Evolutionary conservation across 441 rosid species (phyloP), one percentile per base, ranked within the genome.

Genomic region (Gossypium gossypioides): DNA sequence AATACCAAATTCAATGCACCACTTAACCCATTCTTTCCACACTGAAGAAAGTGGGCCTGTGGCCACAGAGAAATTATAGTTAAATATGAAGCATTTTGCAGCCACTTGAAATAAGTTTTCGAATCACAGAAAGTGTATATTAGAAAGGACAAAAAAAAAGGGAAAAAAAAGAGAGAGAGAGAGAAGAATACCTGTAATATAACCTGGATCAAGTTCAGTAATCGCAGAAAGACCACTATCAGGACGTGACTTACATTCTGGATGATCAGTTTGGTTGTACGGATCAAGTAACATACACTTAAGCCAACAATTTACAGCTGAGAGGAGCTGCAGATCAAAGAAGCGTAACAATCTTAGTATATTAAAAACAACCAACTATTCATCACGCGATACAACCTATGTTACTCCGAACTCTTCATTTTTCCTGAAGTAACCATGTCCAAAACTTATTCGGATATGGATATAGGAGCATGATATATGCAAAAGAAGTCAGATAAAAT

Each of bases 1-100:
- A 37, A 95, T 84, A 42, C 99, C 99, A 72, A 95, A 92, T 85
- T 92, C 93, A 74, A 95, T 85, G 81, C 99, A 95, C 99, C 99
- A 95, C 82, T 88, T 92, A 75, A 95, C 82, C 98, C 99, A 95
- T 61, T 95, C 98, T 86, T 92, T 95, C 99, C 99, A 95, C 34
- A 95, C 93, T 0, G 99, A 91, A 48, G 98, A 95, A 67, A 95
- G 95, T 22, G 98, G 96, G 80, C 99, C 99, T 95, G 80, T 59
- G 46, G 71, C 56, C 72, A 77, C 63, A 74, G 66, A 37, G 34
- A 56, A 62, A 55, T 8, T 37, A 56, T n/a, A 34, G 65, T 64
- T 32, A 69, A 72, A 22, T 15, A 52, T 68, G 59, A 71, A 70
- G 44, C 74, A 61, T 44, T 27, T 24, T 61, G 34, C 34, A 72